Conservation (phyloP, 208 protist genomes). For the Herpetomonas muscarum region DNA sequence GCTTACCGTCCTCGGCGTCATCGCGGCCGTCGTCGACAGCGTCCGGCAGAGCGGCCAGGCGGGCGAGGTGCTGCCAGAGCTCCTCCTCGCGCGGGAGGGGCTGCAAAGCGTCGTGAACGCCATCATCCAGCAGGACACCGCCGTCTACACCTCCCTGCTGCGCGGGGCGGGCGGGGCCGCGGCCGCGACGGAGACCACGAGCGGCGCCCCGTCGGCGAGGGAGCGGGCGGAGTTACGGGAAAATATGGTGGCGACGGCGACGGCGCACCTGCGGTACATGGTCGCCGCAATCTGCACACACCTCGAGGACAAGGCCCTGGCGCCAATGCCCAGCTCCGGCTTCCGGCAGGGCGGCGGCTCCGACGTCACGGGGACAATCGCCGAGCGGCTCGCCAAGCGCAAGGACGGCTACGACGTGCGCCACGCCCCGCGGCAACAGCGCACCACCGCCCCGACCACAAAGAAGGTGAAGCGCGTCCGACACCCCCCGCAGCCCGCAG, state of each 20-base stretch:
- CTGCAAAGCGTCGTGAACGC: constrained; percentile 14
- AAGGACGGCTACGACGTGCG: constrained; percentile 47
- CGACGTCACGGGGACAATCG: constrained; percentile 45
- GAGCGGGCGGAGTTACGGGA: constrained; percentile 48
- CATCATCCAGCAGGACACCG: constrained; percentile 20
- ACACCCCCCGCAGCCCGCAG: too few species aligned
- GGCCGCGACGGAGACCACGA: neutral
- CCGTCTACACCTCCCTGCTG: constrained; percentile 27
- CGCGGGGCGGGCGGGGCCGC: neutral
- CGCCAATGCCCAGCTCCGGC: neutral
- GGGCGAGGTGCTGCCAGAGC: constrained; percentile 39
- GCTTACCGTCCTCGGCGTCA: constrained; percentile 48
- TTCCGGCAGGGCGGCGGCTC: constrained; percentile 15
- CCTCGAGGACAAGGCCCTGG: constrained; percentile 35
- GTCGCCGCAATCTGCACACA: constrained; percentile 75
- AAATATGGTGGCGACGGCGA: constrained; percentile 50
- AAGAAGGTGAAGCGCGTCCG: too few species aligned
- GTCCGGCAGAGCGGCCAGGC: constrained; percentile 9
- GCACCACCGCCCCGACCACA: constrained; percentile 16
- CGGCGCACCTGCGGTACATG: constrained; percentile 57
- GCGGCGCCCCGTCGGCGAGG: constrained; percentile 5
- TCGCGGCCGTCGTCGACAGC: constrained; percentile 44
- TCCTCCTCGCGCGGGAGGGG: constrained; percentile 12
- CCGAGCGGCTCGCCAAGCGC: constrained; percentile 63
- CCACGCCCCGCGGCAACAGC: constrained; percentile 12